Evolutionary conservation across 164 flowering plant species (phyloP).

Genomic region (Dillenia suffruticosa): DNA sequence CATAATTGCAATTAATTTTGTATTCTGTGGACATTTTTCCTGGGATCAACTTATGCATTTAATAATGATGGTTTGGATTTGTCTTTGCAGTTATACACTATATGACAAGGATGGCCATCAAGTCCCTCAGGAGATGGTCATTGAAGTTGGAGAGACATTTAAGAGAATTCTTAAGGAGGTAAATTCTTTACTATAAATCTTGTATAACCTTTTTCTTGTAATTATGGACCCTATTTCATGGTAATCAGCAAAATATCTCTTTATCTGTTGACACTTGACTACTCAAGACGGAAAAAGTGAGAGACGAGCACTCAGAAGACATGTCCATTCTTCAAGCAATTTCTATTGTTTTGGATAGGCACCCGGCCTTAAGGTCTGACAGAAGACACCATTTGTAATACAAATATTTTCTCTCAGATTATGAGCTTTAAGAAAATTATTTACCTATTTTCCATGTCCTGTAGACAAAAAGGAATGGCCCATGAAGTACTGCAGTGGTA

Average conservation of each 20-base stretch:
- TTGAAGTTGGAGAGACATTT: conserved; percentile 67
- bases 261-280: conserved; percentile 5
- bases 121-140: conserved; percentile 68
- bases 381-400: background rate
- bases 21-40: no score
- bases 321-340: conserved; percentile 78
- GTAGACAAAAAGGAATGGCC: conserved; percentile 75
- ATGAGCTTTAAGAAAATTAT: background rate
- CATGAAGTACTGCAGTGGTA: conserved; percentile 86
- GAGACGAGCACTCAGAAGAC: conserved; percentile 64
- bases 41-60: no score
- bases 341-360: conserved; percentile 56
- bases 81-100: conserved; percentile 52
- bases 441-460: background rate
- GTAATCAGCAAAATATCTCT: background rate
- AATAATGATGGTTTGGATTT: background rate
- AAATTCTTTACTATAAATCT: background rate
- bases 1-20: no score
- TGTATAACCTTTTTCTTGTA: background rate
- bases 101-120: conserved; percentile 66
- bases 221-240: background rate
- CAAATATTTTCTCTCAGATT: background rate
- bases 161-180: conserved; percentile 71
- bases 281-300: conserved; percentile 73
- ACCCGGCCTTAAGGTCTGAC: conserved; percentile 69